These are phyloP conservation scores for Colletotrichum neosansevieriae DNA, from an alignment of 2,329 filamentous ascomycete genomes.

Conservation along the genomic window DNA sequence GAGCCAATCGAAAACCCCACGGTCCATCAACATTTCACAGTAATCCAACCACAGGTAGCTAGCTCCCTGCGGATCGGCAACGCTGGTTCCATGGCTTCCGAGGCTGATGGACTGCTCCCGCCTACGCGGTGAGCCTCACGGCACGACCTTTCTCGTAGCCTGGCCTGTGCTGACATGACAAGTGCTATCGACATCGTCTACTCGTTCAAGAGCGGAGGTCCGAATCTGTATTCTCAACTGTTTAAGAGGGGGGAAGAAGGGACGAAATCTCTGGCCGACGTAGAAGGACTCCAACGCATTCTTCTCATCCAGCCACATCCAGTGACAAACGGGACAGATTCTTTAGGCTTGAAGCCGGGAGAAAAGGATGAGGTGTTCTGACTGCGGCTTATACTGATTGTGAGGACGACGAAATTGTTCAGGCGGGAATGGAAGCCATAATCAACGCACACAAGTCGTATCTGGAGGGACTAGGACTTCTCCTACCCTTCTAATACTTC, in stretches of 20 bases:
- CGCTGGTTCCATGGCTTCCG: neutral
- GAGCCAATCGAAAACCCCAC: neutral
- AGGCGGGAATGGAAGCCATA: neutral
- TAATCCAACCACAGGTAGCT: neutral
- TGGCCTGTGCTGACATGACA: neutral
- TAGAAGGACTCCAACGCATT: neutral
- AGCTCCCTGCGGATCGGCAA: neutral
- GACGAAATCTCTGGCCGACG: neutral
- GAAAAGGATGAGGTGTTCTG: neutral
- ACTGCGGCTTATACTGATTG: neutral
- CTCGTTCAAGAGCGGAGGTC: conserved; percentile 3
- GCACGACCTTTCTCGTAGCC: too few relatives aligned
- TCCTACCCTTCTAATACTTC: neutral
- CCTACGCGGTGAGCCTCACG: neutral
- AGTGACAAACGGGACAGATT: neutral
- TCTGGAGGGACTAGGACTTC: neutral
- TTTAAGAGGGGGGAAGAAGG: neutral
- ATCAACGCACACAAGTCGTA: neutral
- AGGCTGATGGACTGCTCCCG: neutral
- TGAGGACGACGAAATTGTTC: neutral
- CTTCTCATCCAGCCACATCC: neutral
- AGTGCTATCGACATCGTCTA: neutral
- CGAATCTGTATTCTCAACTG: neutral
- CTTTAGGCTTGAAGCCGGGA: neutral
- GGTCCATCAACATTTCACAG: neutral